phyloP scores from a whole-genome alignment of 2,329 filamentous ascomycete genomes.

The Scorias spongiosa region DNA sequence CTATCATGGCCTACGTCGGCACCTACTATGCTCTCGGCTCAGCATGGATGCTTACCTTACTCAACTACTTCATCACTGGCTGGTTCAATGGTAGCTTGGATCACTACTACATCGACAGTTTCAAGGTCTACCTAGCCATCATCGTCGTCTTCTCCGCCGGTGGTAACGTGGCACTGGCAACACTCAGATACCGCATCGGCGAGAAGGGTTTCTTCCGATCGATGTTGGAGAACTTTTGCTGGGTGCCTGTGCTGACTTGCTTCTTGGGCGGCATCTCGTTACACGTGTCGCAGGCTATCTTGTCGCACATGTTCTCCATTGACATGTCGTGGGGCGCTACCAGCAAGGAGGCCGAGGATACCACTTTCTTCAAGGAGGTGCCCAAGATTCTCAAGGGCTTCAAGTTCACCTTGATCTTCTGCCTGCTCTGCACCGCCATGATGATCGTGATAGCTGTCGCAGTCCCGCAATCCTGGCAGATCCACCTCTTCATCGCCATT shows the following conservation, averaged over 20 bases:
- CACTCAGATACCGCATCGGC: constrained; percentile 57
- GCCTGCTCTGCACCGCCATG: constrained; percentile 28
- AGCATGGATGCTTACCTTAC: constrained; percentile 56
- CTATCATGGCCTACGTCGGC: constrained; percentile 61
- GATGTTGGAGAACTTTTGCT: constrained; percentile 43
- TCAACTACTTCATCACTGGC: constrained; percentile 62
- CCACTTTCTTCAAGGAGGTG: constrained; percentile 42
- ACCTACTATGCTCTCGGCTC: constrained; percentile 69
- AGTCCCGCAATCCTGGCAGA: constrained; percentile 39
- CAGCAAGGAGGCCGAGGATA: constrained; percentile 41
- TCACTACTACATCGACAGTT: constrained; percentile 66
- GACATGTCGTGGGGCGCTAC: constrained; percentile 40
- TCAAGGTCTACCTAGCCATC: constrained; percentile 68
- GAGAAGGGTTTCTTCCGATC: constrained; percentile 45
- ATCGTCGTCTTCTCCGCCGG: constrained; percentile 64
- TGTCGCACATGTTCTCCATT: constrained; percentile 25
- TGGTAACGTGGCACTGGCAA: constrained; percentile 55
- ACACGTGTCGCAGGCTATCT: constrained; percentile 25
- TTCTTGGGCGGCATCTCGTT: constrained; percentile 27
- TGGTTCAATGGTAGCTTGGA: constrained; percentile 67
- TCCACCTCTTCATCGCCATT: constrained; percentile 43
- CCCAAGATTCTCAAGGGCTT: constrained; percentile 40
- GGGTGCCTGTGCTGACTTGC: constrained; percentile 37
- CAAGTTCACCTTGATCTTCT: constrained; percentile 39
- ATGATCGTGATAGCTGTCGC: constrained; percentile 35